Conservation (phyloP, 1,139 yeast genomes). For the Magnusiomyces clavatus region DNA sequence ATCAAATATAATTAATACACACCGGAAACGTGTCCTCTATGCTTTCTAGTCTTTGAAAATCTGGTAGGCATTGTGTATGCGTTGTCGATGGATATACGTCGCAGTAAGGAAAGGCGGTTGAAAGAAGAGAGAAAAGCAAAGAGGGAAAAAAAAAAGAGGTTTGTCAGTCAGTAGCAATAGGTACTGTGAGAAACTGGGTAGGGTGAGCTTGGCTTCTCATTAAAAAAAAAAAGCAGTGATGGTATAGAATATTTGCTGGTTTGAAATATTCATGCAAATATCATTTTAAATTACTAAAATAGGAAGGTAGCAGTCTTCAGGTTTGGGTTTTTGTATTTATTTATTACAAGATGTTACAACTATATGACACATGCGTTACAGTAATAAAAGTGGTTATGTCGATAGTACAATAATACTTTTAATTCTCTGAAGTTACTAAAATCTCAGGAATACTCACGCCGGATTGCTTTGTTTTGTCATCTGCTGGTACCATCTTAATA, state of each 20-base stretch:
- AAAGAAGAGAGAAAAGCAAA: conserved; percentile 8
- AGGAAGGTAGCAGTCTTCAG: too few relatives aligned
- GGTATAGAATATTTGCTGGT: too few relatives aligned
- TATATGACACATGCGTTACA: too few relatives aligned
- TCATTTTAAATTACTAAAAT: too few relatives aligned
- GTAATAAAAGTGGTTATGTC: too few relatives aligned
- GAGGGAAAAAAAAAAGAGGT: not conserved
- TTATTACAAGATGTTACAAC: too few relatives aligned
- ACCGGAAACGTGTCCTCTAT: conserved; percentile 99
- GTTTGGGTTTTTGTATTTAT: too few relatives aligned
- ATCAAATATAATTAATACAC: conserved; percentile 28
- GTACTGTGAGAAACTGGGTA: not conserved
- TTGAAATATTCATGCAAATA: too few relatives aligned
- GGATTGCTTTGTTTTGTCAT: not conserved
- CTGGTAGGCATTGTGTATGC: conserved; percentile 83
- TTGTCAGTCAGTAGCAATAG: not conserved
- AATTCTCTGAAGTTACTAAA: not conserved
- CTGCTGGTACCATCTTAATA: not conserved
- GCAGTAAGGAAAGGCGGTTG: conserved; percentile 3
- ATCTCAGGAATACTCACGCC: not conserved
- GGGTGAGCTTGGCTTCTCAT: too few relatives aligned
- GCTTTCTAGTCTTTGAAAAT: conserved; percentile 99
- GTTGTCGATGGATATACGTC: conserved; percentile 7
- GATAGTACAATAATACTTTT: too few relatives aligned
- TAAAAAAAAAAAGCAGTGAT: too few relatives aligned